Evolutionary conservation across 805 yeast species (phyloP).

Genomic region (Spathaspora girioi): DNA sequence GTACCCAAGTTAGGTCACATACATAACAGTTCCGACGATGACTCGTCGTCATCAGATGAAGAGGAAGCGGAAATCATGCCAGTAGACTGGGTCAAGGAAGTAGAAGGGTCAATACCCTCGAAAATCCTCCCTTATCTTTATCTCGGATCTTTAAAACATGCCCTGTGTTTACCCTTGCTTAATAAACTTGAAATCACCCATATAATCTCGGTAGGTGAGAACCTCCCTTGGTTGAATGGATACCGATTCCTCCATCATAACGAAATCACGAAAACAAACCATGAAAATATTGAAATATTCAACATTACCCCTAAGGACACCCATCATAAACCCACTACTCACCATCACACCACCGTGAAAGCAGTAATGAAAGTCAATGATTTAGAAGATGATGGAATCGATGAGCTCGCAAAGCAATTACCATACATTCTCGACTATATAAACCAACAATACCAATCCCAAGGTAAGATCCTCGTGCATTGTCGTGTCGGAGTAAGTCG

Average conservation of each 20-base stretch:
- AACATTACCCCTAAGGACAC: conserved; percentile 18
- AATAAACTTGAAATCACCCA: conserved; percentile 63
- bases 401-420: conserved; percentile 61
- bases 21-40: conserved; percentile 13
- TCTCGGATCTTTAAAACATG: conserved; percentile 81
- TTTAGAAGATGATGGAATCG: conserved; percentile 89
- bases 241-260: conserved; percentile 22
- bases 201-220: conserved; percentile 85
- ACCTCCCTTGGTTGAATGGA: conserved; percentile 56
- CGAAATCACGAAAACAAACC: conserved; percentile 21
- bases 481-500: conserved; percentile 96
- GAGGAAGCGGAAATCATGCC: conserved; percentile 7
- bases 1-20: conserved; percentile 23
- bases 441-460: conserved; percentile 32
- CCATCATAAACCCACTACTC: background rate
- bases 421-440: conserved; percentile 64
- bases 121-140: conserved; percentile 78
- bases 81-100: conserved; percentile 37
- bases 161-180: conserved; percentile 64
- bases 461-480: conserved; percentile 58
- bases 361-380: conserved; percentile 63
- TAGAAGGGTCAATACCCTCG: conserved; percentile 76
- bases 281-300: conserved; percentile 30
- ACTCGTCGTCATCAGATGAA: conserved; percentile 4
- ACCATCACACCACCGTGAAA: conserved; percentile 22